phyloP scores from a whole-genome alignment of 768 basidiomycete species.

The Strobilomyces dryophilus region DNA sequence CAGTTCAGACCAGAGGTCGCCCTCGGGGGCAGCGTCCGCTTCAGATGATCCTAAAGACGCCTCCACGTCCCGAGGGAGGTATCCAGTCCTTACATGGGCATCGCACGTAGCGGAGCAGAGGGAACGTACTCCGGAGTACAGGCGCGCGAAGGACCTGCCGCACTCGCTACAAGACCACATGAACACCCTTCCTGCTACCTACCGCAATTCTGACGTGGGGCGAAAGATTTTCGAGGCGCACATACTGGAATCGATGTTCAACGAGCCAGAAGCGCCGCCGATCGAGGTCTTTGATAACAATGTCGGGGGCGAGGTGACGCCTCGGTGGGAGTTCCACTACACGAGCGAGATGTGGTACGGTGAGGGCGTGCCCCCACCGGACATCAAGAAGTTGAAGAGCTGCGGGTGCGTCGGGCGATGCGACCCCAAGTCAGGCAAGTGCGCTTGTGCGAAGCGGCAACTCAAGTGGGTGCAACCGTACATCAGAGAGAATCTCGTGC shows the following conservation, averaged over 20 bases:
- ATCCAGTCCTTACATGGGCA: constrained; percentile 22
- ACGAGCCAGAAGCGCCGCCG: constrained; percentile 65
- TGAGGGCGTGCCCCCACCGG: constrained; percentile 63
- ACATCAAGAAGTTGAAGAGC: constrained; percentile 51
- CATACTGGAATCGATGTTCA: constrained; percentile 58
- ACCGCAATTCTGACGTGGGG: constrained; percentile 40
- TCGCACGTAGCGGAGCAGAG: constrained; percentile 18
- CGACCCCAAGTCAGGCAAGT: constrained; percentile 67
- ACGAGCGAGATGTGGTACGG: constrained; percentile 78
- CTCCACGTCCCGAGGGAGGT: not conserved
- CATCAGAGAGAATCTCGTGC: constrained; percentile 16
- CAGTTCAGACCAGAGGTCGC: not conserved
- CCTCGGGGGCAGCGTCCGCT: too few species aligned
- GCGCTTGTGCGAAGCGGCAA: constrained; percentile 66
- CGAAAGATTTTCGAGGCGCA: constrained; percentile 57
- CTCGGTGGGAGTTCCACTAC: constrained; percentile 86
- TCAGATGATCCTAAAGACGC: not conserved
- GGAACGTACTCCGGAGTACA: constrained; percentile 19
- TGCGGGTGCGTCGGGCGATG: constrained; percentile 78
- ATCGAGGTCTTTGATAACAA: constrained; percentile 62
- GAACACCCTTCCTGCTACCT: constrained; percentile 45
- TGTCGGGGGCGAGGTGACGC: constrained; percentile 64
- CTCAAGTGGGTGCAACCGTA: constrained; percentile 28
- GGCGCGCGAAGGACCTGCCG: constrained; percentile 49
- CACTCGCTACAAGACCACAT: constrained; percentile 63